These are phyloP conservation scores for Aciculoconidium aculeatum DNA, from an alignment of 805 yeast genomes.

Conservation along the genomic window DNA sequence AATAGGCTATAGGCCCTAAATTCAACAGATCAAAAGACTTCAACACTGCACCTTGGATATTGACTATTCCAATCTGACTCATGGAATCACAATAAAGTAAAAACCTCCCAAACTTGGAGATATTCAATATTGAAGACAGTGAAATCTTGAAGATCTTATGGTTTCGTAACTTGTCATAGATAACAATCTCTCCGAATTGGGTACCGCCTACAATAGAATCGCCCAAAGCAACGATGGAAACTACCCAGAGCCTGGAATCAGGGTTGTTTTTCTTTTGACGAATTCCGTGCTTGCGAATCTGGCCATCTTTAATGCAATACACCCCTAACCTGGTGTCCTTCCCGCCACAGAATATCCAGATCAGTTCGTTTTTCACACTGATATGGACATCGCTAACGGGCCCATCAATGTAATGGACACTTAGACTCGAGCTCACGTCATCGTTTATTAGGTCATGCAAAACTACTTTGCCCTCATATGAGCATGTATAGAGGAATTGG, in stretches of 20 bases:
- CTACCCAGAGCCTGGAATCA: no score
- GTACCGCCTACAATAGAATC: slow-evolving; percentile 19
- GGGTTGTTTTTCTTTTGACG: no score
- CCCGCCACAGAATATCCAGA: slow-evolving; percentile 21
- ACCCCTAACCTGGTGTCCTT: slow-evolving; percentile 21
- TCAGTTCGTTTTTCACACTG: slow-evolving; percentile 7
- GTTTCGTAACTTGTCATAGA: slow-evolving; percentile 14
- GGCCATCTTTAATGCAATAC: slow-evolving; percentile 16
- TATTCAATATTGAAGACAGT: slow-evolving; percentile 8
- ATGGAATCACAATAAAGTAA: slow-evolving; percentile 23
- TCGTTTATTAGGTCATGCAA: slow-evolving; percentile 33
- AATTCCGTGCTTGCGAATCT: neutral
- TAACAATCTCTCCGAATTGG: slow-evolving; percentile 24
- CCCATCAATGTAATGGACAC: slow-evolving; percentile 18
- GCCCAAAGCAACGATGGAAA: slow-evolving; percentile 14
- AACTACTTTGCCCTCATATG: slow-evolving; percentile 27
- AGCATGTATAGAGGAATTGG: slow-evolving; percentile 28
- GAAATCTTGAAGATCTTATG: slow-evolving; percentile 10
- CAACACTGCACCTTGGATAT: slow-evolving; percentile 9
- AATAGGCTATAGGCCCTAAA: slow-evolving; percentile 16
- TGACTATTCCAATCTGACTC: slow-evolving; percentile 25
- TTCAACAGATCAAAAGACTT: slow-evolving; percentile 17
- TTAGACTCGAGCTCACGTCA: slow-evolving; percentile 25
- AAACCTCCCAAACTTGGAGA: slow-evolving; percentile 21
- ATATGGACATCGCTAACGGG: slow-evolving; percentile 21